A percentile compares a stretch with the other conserved stretches of the same genome.
Evolutionary conservation across 495 filamentous ascomycete genomes (phyloP).

Genomic region (Trichoderma asperelloides): DNA sequence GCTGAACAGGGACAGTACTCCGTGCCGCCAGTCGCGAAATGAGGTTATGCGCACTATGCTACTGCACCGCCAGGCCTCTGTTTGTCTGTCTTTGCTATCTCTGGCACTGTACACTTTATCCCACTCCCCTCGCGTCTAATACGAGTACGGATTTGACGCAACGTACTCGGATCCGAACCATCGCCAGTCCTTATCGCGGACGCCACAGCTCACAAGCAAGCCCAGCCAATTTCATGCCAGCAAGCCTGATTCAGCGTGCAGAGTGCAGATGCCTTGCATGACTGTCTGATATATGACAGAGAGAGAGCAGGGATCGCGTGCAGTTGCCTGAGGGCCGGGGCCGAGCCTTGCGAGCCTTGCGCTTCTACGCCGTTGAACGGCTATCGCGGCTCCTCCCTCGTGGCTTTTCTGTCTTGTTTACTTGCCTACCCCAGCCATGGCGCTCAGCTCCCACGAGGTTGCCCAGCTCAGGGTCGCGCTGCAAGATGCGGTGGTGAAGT

Average conservation of each 20-base stretch:
- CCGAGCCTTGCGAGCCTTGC: background rate
- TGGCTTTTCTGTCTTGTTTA: background rate
- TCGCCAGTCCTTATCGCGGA: background rate
- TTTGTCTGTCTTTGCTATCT: background rate
- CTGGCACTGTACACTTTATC: background rate
- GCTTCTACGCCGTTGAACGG: no score
- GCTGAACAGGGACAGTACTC: background rate
- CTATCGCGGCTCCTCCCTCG: background rate
- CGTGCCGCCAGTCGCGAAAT: background rate
- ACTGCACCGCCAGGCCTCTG: background rate
- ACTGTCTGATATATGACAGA: background rate
- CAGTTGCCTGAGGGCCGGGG: background rate
- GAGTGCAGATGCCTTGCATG: background rate
- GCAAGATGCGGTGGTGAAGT: slow-evolving; percentile 77
- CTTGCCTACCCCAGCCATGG: slow-evolving; percentile 15
- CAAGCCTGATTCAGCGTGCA: background rate
- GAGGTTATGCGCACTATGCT: background rate
- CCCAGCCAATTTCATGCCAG: background rate
- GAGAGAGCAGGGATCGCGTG: background rate
- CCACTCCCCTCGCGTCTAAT: background rate
- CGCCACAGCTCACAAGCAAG: background rate
- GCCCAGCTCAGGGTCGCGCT: slow-evolving; percentile 51
- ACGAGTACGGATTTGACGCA: background rate
- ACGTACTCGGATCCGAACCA: background rate
- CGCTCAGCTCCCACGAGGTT: slow-evolving; percentile 38